Conservation (phyloP, 192 early-diverging fungal species). For the Backusella tuberculispora region DNA sequence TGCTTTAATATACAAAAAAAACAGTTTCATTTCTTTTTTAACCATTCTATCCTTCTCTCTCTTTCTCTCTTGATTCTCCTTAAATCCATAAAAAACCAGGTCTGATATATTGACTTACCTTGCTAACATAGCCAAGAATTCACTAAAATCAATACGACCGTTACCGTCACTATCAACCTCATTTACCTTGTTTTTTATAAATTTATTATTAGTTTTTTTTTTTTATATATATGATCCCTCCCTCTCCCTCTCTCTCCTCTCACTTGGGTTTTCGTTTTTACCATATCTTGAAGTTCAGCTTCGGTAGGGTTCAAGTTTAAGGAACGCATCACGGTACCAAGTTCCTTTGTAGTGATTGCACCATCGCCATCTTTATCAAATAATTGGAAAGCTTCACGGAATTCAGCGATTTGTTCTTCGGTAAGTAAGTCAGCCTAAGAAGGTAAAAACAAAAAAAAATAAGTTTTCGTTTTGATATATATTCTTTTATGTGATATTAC, state of each 20-base stretch:
- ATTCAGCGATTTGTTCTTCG: slow-evolving; percentile 87
- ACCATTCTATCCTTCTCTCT: too few relatives aligned
- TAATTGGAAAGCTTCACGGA: slow-evolving; percentile 78
- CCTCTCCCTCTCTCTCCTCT: background rate
- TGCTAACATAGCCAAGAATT: slow-evolving; percentile 95
- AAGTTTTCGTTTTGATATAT: background rate
- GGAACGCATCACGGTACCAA: slow-evolving; percentile 91
- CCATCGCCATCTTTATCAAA: slow-evolving; percentile 97
- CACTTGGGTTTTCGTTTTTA: background rate
- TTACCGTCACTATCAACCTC: slow-evolving; percentile 95
- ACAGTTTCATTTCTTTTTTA: too few relatives aligned
- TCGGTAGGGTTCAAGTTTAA: slow-evolving; percentile 93
- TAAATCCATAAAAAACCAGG: background rate
- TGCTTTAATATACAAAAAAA: too few relatives aligned
- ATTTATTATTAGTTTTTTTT: too few relatives aligned
- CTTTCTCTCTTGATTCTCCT: background rate
- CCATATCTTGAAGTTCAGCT: slow-evolving; percentile 90
- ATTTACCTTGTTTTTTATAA: slow-evolving; percentile 63
- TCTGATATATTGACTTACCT: slow-evolving; percentile 42
- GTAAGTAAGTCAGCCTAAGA: slow-evolving; percentile 83
- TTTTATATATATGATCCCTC: background rate
- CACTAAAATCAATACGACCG: slow-evolving; percentile 92
- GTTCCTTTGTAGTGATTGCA: slow-evolving; percentile 87
- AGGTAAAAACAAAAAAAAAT: too few relatives aligned
- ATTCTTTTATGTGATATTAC: slow-evolving; percentile 10